phyloP scores from a whole-genome alignment of 805 yeast genomes.

The Tetrapisispora pingtungensis region DNA sequence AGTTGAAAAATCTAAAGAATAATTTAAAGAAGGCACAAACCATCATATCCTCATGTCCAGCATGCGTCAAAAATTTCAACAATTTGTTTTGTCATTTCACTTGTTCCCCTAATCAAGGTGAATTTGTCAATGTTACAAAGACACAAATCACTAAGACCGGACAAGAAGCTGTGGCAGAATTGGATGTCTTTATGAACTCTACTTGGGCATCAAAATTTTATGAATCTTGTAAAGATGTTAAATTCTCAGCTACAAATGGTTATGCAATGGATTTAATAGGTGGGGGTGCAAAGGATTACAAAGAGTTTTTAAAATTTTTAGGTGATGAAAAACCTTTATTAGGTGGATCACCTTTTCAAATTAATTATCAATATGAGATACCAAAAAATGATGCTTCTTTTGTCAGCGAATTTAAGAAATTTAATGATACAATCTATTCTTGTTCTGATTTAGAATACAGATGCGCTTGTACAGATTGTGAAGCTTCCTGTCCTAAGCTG shows the following conservation, averaged over 20 bases:
- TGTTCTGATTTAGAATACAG: conserved; percentile 59
- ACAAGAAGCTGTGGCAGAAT: conserved; percentile 61
- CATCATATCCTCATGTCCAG: conserved; percentile 83
- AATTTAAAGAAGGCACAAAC: conserved; percentile 69
- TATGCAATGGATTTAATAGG: conserved; percentile 95
- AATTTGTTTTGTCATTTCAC: conserved; percentile 81
- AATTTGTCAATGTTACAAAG: conserved; percentile 57
- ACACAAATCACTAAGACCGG: conserved; percentile 30
- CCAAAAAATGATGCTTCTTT: conserved; percentile 12
- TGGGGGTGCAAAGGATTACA: conserved; percentile 81
- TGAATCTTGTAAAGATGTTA: conserved; percentile 80
- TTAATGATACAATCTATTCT: conserved; percentile 17
- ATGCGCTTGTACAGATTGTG: conserved; percentile 90
- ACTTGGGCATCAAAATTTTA: conserved; percentile 54
- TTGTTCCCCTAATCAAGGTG: conserved; percentile 76
- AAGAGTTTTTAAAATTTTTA: conserved; percentile 69
- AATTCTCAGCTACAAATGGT: conserved; percentile 91
- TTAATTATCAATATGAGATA: conserved; percentile 52
- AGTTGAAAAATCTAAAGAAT: conserved; percentile 43
- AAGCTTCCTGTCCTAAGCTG: conserved; percentile 63
- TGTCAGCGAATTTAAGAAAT: conserved; percentile 6
- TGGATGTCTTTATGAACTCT: conserved; percentile 52
- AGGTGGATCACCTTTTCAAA: conserved; percentile 95
- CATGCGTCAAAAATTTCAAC: conserved; percentile 77
- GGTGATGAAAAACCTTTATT: conserved; percentile 91